Evolutionary conservation across 2,329 filamentous ascomycete species (phyloP).

Genomic region (Colletotrichum phormii): DNA sequence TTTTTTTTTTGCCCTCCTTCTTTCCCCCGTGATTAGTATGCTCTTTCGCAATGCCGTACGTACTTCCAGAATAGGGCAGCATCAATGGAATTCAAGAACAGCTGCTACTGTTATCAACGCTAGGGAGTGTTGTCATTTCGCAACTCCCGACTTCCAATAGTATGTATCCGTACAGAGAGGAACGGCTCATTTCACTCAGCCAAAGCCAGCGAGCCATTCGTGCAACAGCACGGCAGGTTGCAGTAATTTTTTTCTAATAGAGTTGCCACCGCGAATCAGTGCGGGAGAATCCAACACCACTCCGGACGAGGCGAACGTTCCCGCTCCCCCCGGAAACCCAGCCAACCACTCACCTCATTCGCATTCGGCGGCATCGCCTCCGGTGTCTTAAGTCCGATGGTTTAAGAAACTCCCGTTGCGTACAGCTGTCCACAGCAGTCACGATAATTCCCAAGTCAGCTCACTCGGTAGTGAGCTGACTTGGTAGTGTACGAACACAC

Average conservation of each 20-base stretch:
- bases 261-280: constrained; percentile 15
- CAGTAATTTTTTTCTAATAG: background rate
- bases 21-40: background rate
- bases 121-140: background rate
- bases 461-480: background rate
- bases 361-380: background rate
- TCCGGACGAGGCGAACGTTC: background rate
- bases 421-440: background rate
- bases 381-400: background rate
- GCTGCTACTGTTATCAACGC: no score
- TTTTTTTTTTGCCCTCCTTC: background rate
- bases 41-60: background rate
- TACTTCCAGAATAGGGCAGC: background rate
- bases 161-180: background rate
- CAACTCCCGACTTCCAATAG: background rate
- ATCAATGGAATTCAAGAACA: background rate
- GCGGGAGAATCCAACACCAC: background rate
- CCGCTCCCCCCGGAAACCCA: background rate
- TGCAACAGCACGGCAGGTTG: background rate
- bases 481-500: background rate
- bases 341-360: background rate
- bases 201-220: background rate
- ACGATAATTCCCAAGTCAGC: background rate
- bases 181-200: background rate
- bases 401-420: background rate